Base-by-base conservation (phyloP, 176 grass and related monocot species). In the Pharus latifolius region DNA sequence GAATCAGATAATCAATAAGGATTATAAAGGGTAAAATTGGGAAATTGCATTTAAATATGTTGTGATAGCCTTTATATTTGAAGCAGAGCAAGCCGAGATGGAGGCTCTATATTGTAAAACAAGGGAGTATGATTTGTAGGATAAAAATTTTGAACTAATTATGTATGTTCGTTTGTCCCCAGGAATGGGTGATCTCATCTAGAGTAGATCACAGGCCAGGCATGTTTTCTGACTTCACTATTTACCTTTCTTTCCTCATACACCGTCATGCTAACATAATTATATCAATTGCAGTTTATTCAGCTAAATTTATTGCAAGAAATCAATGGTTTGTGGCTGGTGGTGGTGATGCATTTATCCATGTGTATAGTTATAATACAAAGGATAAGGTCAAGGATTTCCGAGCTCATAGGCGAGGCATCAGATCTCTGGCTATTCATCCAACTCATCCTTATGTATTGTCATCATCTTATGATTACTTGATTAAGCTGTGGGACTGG, bases 251-350 rank as follows among this genome's bases (percentile, higher is more conserved):
- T n/a, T n/a, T n/a, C n/a, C n/a, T n/a, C n/a, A n/a, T n/a, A n/a
- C n/a, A n/a, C n/a, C n/a, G n/a, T n/a, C n/a, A n/a, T n/a, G n/a
- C n/a, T n/a, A n/a, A n/a, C n/a, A n/a, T n/a, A n/a, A n/a, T n/a
- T n/a, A n/a, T n/a, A n/a, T n/a, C n/a, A n/a, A 42, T 52, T 81
- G 45, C 79, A 88, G 83, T 88, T 51, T 57, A 73, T 31, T 88
- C 85, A 6, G 85, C 85, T 40, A 87, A 87, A 53, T 87, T 87
- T 19, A 82, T 87, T 44, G 78, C 68, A 53, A 51, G 84, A 23
- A 74, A 78, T 38, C 60, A 82, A 67, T 87, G 84, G 84, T 67
- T 87, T 32, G 79, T 87, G 66, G 84, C 78, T 65, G 84, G 84
- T 42, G 84, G 74, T 46, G 84, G 78, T 25, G 73, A 87, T 42